Evolutionary conservation across 345 rosid genomes (phyloP), one percentile per base, ranked within the genome.

Genomic region (Rhizophora mangle): DNA sequence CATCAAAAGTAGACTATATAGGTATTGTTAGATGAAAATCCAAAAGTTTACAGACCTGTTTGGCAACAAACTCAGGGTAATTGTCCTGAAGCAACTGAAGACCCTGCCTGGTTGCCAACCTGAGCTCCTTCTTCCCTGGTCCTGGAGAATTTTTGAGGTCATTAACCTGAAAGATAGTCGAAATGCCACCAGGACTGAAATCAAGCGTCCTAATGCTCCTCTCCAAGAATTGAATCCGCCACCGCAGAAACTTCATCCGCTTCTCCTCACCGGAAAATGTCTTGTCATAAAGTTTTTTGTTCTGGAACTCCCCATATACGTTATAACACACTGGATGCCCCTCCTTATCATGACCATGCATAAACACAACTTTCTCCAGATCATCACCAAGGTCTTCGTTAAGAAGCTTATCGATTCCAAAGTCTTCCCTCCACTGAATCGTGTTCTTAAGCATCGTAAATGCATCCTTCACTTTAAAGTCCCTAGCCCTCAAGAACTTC

Each of bases 181-280:
- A 82, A 65, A 91, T 79, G 6, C 94, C 94, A 63, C 88, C 85
- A n/a, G 97, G 88, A 32, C 77, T 76, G 63, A 93, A 93, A 74
- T 93, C 98, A 7, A 93, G 92, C 84, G 83, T 85, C 82, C 94
- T 80, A 43, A 93, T 91, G 67, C 97, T 89, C 81, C 67, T 86
- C 80, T 93, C 98, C 80, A 93, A 73, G 86, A 93, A 89, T 80
- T 89, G 98, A 84, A 91, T 86, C 84, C 98, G 80, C 82, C 94
- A 87, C 59, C 94, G 76, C 78, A 91, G 68, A 78, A 93, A 93
- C 82, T 76, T 83, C 26, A 53, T 68, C 66, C 96, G 78, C 76
- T 91, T 93, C 62, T 91, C 97, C 29, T 80, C 94, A 74, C 89
- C 91, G 0, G 92, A 74, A 65, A 93, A 91, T 6, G 91, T 78